phyloP scores from a whole-genome alignment of 768 basidiomycete genomes.

The Rhodotorula babjevae region DNA sequence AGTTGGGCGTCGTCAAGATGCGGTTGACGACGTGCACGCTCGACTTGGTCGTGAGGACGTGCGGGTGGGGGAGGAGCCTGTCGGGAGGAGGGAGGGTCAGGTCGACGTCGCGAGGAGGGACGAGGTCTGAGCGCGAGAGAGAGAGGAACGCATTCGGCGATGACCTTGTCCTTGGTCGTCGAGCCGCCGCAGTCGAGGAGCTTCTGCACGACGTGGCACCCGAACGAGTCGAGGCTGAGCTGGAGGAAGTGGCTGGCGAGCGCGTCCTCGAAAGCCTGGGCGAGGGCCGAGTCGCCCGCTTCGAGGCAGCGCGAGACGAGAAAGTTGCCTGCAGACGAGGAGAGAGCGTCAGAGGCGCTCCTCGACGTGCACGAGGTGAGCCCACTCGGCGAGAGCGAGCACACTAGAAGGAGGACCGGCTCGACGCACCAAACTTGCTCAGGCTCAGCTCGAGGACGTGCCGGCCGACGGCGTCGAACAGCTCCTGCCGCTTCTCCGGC shows the following conservation, averaged over 20 bases:
- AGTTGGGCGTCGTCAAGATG: slow-evolving; percentile 26
- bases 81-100: background rate
- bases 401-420: background rate
- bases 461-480: slow-evolving; percentile 14
- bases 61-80: slow-evolving; percentile 20
- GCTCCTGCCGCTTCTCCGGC: background rate
- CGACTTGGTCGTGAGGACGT: slow-evolving; percentile 19
- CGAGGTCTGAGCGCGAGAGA: too few species aligned
- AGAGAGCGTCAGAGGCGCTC: too few species aligned
- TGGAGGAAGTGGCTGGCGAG: slow-evolving; percentile 8
- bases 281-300: slow-evolving; percentile 9
- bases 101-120: too few species aligned
- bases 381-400: too few species aligned
- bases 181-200: slow-evolving; percentile 27
- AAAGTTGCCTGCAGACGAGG: slow-evolving; percentile 23
- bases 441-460: slow-evolving; percentile 14
- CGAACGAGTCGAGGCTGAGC: slow-evolving; percentile 32
- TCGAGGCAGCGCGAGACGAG: slow-evolving; percentile 38
- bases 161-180: slow-evolving; percentile 16
- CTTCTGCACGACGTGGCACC: slow-evolving; percentile 38
- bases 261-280: background rate
- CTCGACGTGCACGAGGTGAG: background rate
- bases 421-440: slow-evolving; percentile 34
- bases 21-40: slow-evolving; percentile 31
- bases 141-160: slow-evolving; percentile 18